phyloP scores from a whole-genome alignment of 305 asterid genomes.

The Fraxinus dipetala region DNA sequence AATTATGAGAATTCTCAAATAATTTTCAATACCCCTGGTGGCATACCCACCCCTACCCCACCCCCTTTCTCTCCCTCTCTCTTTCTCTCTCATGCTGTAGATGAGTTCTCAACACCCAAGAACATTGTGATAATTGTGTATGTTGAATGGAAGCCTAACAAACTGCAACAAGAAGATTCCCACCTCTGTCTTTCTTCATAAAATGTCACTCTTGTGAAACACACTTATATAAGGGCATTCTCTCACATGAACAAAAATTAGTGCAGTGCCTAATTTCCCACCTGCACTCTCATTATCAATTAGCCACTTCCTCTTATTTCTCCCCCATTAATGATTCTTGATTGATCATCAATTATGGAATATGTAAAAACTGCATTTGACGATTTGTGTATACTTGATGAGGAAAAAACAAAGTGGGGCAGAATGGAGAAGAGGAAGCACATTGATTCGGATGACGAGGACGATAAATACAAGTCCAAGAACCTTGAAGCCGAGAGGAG shows the following conservation, averaged over 20 bases:
- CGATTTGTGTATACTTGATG: conserved; percentile 15
- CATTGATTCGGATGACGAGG: conserved; percentile 3
- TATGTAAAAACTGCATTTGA: conserved; percentile 18
- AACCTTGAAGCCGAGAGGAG: conserved; percentile 71
- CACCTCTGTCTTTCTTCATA: neutral
- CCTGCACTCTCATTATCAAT: conserved; percentile 5
- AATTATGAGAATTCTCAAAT: neutral
- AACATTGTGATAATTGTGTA: conserved; percentile 26
- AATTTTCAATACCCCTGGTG: neutral
- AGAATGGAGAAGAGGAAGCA: conserved; percentile 36
- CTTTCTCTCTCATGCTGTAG: conserved; percentile 47
- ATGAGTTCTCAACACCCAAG: conserved; percentile 53
- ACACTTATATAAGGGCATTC: neutral
- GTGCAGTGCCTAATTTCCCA: neutral
- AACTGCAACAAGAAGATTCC: conserved; percentile 66
- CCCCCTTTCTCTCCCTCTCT: neutral
- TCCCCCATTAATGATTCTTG: conserved; percentile 10
- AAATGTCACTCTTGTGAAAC: conserved; percentile 26
- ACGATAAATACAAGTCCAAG: conserved; percentile 58
- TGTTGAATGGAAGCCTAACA: conserved; percentile 54
- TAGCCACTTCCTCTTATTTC: neutral
- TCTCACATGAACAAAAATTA: conserved; percentile 8
- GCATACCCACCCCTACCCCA: neutral
- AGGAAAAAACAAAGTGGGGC: conserved; percentile 19
- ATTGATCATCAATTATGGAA: conserved; percentile 15